Conservation (phyloP, 1,139 yeast genomes). For the Candida pseudocylindracea region DNA sequence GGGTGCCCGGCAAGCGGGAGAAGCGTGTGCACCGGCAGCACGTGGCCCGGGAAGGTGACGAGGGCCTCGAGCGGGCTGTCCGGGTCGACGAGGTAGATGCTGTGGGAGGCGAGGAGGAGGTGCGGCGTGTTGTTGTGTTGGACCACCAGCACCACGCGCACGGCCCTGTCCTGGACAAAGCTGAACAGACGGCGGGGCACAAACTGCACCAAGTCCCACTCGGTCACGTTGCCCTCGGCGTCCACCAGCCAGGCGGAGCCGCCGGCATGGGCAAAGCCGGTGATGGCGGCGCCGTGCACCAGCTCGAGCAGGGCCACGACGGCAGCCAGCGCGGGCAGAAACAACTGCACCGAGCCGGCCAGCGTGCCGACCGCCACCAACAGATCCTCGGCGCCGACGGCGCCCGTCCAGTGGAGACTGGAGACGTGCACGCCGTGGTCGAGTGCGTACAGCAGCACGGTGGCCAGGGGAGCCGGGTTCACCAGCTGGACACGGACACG, state of each 20-base stretch:
- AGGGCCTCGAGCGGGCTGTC: constrained; percentile 10
- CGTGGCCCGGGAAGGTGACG: constrained; percentile 49
- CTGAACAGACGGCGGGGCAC: constrained; percentile 17
- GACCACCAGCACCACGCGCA: constrained; percentile 13
- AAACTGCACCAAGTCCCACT: constrained; percentile 36
- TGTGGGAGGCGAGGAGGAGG: constrained; percentile 42
- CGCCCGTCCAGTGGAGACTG: constrained; percentile 29
- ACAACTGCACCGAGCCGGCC: constrained; percentile 41
- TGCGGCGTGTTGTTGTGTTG: constrained; percentile 14
- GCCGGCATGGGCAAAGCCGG: constrained; percentile 24
- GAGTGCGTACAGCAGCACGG: constrained; percentile 16
- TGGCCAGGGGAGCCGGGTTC: constrained; percentile 13
- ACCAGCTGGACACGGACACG: constrained; percentile 44
- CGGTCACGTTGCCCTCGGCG: constrained; percentile 32
- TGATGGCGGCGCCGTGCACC: constrained; percentile 26
- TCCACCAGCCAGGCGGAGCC: constrained; percentile 42
- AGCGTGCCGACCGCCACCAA: constrained; percentile 43
- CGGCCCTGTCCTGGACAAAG: constrained; percentile 10
- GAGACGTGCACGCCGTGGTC: constrained; percentile 32
- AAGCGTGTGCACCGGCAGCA: constrained; percentile 34
- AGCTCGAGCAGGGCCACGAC: constrained; percentile 27
- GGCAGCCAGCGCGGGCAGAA: constrained; percentile 43
- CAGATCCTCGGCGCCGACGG: constrained; percentile 11
- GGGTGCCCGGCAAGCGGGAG: constrained; percentile 12
- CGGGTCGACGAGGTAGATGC: constrained; percentile 27